Evolutionary conservation across 805 yeast genomes (phyloP), one percentile per base, ranked within the genome.

Genomic region (Kazachstania africana): DNA sequence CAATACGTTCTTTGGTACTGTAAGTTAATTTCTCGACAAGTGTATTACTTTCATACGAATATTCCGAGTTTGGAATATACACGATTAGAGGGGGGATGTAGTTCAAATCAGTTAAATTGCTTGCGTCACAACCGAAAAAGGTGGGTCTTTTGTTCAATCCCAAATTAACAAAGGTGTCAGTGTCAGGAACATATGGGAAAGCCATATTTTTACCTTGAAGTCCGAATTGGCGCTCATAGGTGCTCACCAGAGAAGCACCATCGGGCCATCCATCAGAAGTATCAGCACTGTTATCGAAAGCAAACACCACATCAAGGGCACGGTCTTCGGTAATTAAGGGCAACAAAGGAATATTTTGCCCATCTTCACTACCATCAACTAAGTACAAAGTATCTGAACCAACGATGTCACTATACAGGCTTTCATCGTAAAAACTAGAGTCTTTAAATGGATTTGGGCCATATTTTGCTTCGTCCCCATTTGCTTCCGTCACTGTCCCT

Each of bases 161-260:
- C 40, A 60, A 44, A 36, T 67, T 65, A 16, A 70, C 48, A 53
- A 82, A 78, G 0, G 85, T 68, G 27, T 65, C 56, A 16, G 52
- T 59, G 50, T 74, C 87, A 9, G 94, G 94, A 33, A 83, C 87
- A 43, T 78, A 71, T 8, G 94, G 94, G 66, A 79, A 80, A 3
- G 77, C 62, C 17, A 80, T 69, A 31, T 72, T 70, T 39, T 67
- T 63, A 18, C 76, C 77, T 35, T 41, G 52, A 42, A 68, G 66
- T 12, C 40, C 23, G 42, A 73, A 75, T 55, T 77, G 84, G 40
- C 85, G 65, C 37, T 62, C 58, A 46, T 68, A 78, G 10, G 81
- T 70, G 28, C 52, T 47, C 15, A 65, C 67, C 33, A 80, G 46
- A 1, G 85, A 67, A 3, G 72, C 43, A 30, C 87, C 88, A 46